A percentile compares a stretch with the other conserved stretches of the same genome.
phyloP scores from a whole-genome alignment of 2,329 filamentous ascomycete species.

The Sarocladium kiliense region DNA sequence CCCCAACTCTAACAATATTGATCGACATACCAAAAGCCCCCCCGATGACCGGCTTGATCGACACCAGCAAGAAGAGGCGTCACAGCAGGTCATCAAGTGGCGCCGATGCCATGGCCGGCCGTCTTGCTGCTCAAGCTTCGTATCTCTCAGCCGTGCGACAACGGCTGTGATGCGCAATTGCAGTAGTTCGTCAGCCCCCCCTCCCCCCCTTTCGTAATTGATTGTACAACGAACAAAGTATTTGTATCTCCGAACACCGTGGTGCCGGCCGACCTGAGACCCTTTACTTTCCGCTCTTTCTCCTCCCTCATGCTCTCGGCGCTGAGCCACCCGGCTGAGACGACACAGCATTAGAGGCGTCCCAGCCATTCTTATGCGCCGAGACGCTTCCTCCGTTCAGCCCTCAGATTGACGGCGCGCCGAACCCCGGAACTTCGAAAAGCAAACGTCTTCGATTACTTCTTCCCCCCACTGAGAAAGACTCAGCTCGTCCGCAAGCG shows the following conservation, averaged over 20 bases:
- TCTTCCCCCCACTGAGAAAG: too few species aligned
- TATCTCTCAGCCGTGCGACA: background rate
- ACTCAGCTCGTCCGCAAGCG: background rate
- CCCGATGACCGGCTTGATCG: background rate
- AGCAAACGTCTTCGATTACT: background rate
- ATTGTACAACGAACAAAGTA: too few species aligned
- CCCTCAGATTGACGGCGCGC: background rate
- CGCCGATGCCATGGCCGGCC: slow-evolving; percentile 2
- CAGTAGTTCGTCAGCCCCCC: background rate
- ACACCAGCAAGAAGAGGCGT: background rate
- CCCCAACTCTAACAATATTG: background rate
- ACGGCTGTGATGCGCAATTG: too few species aligned
- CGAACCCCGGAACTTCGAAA: background rate
- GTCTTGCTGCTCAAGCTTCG: background rate
- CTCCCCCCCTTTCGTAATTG: too few species aligned
- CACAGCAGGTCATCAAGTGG: background rate
- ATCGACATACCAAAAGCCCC: background rate
- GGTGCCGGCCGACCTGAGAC: background rate
- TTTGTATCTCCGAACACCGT: too few species aligned
- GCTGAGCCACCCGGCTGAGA: slow-evolving; percentile 1
- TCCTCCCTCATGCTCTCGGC: background rate
- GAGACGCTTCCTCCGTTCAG: background rate
- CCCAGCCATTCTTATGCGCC: background rate
- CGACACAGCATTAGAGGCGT: background rate
- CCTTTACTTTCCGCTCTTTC: background rate